phyloP scores from a whole-genome alignment of 2,329 filamentous ascomycete genomes.

The Coccinonectria pachysandricola region DNA sequence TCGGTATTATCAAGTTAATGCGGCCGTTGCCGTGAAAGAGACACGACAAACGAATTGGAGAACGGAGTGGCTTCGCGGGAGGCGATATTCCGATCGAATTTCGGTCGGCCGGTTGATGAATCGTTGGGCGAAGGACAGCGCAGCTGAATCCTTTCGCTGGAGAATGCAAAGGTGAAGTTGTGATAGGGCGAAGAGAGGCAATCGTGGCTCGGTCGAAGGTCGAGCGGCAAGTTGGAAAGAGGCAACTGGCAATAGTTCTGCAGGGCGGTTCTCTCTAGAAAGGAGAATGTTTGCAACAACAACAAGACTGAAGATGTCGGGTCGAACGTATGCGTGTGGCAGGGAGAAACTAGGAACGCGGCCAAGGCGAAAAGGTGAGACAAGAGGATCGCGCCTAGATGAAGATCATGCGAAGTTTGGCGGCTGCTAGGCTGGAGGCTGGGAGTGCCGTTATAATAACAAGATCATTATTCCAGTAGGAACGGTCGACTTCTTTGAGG shows the following conservation, averaged over 20 bases:
- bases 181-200: conserved; percentile 7
- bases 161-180: conserved; percentile 8
- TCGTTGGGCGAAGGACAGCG: conserved; percentile 12
- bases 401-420: conserved; percentile 16
- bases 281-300: conserved; percentile 7
- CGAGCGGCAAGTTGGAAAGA: conserved; percentile 4
- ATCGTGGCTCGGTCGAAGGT: conserved; percentile 4
- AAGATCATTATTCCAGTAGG: conserved; percentile 17
- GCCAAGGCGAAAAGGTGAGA: conserved; percentile 20
- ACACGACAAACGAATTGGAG: conserved; percentile 4
- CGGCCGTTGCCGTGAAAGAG: conserved; percentile 5
- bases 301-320: conserved; percentile 14
- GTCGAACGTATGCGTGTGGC: conserved; percentile 13
- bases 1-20: conserved; percentile 13
- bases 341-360: conserved; percentile 18
- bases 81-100: conserved; percentile 11
- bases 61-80: conserved; percentile 16
- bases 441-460: conserved; percentile 19
- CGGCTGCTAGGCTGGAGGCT: conserved; percentile 13
- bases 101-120: conserved; percentile 14
- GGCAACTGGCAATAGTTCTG: too few species aligned
- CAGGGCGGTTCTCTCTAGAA: too few species aligned
- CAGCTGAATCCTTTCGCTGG: conserved; percentile 19
- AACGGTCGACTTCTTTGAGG: conserved; percentile 8
- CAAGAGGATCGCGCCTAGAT: conserved; percentile 21